Base-by-base conservation (phyloP, 2,329 filamentous ascomycete genomes). In the Colletotrichum gloeosporioides region DNA sequence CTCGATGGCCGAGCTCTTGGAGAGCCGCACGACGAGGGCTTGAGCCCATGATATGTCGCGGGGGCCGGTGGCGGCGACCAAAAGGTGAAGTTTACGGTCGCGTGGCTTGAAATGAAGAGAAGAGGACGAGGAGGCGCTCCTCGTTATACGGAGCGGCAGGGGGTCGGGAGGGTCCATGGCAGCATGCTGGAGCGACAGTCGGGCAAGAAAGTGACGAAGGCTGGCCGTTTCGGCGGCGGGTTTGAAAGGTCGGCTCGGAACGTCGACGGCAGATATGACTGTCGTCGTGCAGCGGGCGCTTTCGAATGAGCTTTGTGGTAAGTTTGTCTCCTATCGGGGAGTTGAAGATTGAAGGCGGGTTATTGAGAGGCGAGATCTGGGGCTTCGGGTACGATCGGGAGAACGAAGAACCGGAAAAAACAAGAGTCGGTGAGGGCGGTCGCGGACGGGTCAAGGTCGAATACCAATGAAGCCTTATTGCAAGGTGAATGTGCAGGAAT, bases 31-130 rank as follows among this genome's bases (percentile, higher is more conserved):
- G 76, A 93, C 91, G 69, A 95, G 89, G 22, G 92, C 88, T 81
- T 93, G 90, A 69, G 92, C 92, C 85, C 91, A 93, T 61, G 92
- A 91, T 34, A 92, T 90, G 80, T 94, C 92, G 71, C 90, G 89
- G 63, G 90, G 88, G 75, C 93, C 92, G 79, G 93, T 93, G 73
- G 93, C 90, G 74, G 92, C 92, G 44, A 95, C 88, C 39, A 95
- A 89, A 72, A 95, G 89, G 77, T 88, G 90, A 34, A 93, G 85
- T 78, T 90, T 91, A 78, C 84, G 87, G 76, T 84, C 83, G 77
- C 82, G 81, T 7, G 80, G 75, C 15, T 81, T 81, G 79, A 83
- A 83, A 49, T 87, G 85, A 76, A 81, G 78, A 71, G 86, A 81
- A 8, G 85, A 86, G 53, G 84, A 83, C 22, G 80, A 83, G 34